Base-by-base conservation (phyloP, 495 filamentous ascomycete species). In the Aspergillus olivimuriae region DNA sequence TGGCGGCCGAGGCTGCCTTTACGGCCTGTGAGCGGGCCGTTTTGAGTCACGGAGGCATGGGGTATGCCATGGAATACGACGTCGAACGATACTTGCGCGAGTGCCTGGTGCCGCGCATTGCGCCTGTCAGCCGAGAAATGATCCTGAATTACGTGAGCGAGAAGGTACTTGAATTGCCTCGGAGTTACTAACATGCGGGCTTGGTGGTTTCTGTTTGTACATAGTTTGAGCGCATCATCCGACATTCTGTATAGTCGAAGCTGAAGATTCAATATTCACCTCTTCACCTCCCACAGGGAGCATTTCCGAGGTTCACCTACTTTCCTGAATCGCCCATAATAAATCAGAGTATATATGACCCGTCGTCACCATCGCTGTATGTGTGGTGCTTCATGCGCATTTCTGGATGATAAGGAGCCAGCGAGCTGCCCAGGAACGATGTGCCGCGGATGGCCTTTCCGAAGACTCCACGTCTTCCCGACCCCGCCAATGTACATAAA, bases 1-100 rank as follows among this genome's bases (percentile, higher is more conserved):
- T 91, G 32, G 86, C 86, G 3, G 85, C 85, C 1, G 86, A 91
- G 51, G 86, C 85, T 18, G 84, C 82, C 1, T 88, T 86, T 53
- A 75, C 66, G 28, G 83, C 86, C 3, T 89, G 85, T 60, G 84
- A 88, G 58, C 65, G 77, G 22, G 80, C 81, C 5, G 77, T 83
- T 11, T 49, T 87, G 46, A 74, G 74, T 11, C 79, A 82, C 46
- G 85, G 84, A 7, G 84, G 83, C 0, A 87, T 89, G 81, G 83
- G 84, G 2, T 89, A 89, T 58, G 84, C 84, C 1, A 71, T 78
- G 46, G 84, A 90, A 54, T 88, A 84, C 53, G 80, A 88, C 60
- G 85, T 89, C 1, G 86, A 91, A 63, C 66, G 84, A 17, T 89
- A 83, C 62, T 61, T 89, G 41, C 66, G 84, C 21, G 86, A 89